Evolutionary conservation across 2,329 filamentous ascomycete genomes (phyloP).

Genomic region (Cladosporium phlei): DNA sequence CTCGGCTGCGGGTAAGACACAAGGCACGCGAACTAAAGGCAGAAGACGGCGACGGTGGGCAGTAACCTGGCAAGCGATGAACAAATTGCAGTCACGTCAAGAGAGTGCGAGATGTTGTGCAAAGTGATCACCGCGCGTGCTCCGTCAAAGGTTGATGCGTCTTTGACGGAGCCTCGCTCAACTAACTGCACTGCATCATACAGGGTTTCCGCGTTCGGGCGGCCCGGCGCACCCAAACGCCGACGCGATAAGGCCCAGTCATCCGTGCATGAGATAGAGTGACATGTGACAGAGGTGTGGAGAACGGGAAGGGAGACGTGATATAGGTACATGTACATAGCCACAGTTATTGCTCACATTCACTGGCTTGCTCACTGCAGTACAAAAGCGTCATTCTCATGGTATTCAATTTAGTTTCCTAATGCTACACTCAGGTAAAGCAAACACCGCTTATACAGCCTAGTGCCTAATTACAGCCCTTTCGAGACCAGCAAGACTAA

Average conservation of each 20-base stretch:
- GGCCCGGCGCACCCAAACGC: slow-evolving; percentile 1
- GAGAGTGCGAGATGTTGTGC: not conserved
- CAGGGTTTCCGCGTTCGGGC: not conserved
- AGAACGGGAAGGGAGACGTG: too few relatives aligned
- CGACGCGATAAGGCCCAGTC: too few relatives aligned
- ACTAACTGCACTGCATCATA: too few relatives aligned
- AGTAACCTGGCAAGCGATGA: not conserved
- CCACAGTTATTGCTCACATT: not conserved
- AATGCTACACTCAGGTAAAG: slow-evolving; percentile 7
- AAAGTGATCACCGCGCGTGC: not conserved
- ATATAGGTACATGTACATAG: too few relatives aligned
- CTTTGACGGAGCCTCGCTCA: too few relatives aligned
- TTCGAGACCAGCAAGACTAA: not conserved
- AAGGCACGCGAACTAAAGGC: slow-evolving; percentile 7
- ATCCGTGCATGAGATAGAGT: not conserved
- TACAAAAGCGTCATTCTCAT: too few relatives aligned
- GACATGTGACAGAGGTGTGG: slow-evolving; percentile 5
- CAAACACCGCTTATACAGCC: slow-evolving; percentile 2
- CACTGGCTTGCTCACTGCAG: not conserved
- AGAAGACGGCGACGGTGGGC: not conserved
- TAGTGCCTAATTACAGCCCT: slow-evolving; percentile 10
- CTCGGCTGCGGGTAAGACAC: slow-evolving; percentile 4
- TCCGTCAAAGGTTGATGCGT: too few relatives aligned
- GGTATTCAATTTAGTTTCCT: slow-evolving; percentile 8
- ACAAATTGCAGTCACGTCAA: slow-evolving; percentile 1